Evolutionary conservation across 305 asterid species (phyloP), one percentile per base, ranked within the genome.

Genomic region (Fraxinus baroniana): DNA sequence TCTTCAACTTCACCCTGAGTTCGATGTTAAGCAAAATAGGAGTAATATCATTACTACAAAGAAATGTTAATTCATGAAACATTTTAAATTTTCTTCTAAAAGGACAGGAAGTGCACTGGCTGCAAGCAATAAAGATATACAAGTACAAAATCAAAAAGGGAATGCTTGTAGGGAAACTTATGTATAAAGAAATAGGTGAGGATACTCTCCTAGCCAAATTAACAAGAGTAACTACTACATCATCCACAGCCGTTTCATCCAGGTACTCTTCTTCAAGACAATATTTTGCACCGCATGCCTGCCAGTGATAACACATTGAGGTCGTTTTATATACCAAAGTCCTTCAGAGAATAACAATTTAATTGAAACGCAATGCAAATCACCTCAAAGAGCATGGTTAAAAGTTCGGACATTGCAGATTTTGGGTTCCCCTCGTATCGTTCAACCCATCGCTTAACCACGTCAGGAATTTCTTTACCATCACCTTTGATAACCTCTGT

Each of bases 211-310:
- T 90, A 52, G 99, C 99, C 93, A 89, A 82, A 85, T 90, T 93
- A 79, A 96, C 98, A 5, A 96, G 95, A 83, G 92, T 90, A 89
- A 96, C 98, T 72, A 96, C 98, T 80, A 94, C 98, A 84, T 90
- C 94, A 71, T 94, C 98, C 84, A 96, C 99, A 87, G 89, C 95
- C 75, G 89, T 91, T 82, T 93, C 95, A 66, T 96, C 98, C 80
- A 94, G 86, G 81, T 84, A 85, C 85, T 94, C 93, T 86, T 93
- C 97, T 57, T 84, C 87, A 77, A 92, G 90, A 83, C 68, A 85
- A 84, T 94, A 89, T 89, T 92, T 94, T 70, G 95, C 95, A 83
- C 99, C 98, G n/a, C 99, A 96, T 74, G 94, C 97, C 99, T 96
- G 91, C 83, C 75, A 26, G 77, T 70, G 75, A 86, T 46, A 68